phyloP scores from a whole-genome alignment of 495 filamentous ascomycete species.

The Penicillium desertorum region DNA sequence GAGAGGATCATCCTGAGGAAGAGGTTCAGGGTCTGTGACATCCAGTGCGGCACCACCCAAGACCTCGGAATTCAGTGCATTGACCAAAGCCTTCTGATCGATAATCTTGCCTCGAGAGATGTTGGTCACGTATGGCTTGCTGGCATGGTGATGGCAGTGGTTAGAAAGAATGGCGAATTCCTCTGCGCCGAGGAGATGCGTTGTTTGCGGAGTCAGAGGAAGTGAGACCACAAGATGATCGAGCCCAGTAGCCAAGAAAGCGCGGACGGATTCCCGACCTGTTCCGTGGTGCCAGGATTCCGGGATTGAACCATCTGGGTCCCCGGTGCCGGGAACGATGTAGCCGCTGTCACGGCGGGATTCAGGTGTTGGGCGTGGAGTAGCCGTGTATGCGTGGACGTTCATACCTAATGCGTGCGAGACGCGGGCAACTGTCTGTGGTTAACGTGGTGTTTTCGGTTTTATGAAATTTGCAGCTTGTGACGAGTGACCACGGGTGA shows the following conservation, averaged over 20 bases:
- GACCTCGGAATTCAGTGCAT: constrained; percentile 41
- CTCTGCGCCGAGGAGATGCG: constrained; percentile 56
- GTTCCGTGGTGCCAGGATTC: constrained; percentile 70
- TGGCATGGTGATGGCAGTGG: constrained; percentile 9
- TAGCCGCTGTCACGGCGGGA: constrained; percentile 64
- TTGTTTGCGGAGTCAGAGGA: constrained; percentile 69
- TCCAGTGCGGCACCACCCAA: constrained; percentile 78
- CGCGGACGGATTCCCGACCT: constrained; percentile 56
- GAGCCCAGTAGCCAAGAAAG: constrained; percentile 67
- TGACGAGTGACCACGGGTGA: neutral
- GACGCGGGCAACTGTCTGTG: constrained; percentile 56
- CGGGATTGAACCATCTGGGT: constrained; percentile 71
- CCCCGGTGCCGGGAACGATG: constrained; percentile 73
- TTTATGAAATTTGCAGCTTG: neutral
- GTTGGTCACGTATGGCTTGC: constrained; percentile 62
- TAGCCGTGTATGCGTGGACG: constrained; percentile 78
- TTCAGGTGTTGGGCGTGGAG: constrained; percentile 52
- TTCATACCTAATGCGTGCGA: constrained; percentile 73
- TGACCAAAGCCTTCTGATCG: constrained; percentile 65
- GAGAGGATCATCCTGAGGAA: constrained; percentile 66
- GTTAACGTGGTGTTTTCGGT: neutral
- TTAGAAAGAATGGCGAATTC: constrained; percentile 70
- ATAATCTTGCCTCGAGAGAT: constrained; percentile 73
- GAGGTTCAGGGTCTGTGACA: constrained; percentile 81
- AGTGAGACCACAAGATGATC: constrained; percentile 75